Conservation (phyloP, 1,284 basidiomycete species). For the Heliocybe sulcata region DNA sequence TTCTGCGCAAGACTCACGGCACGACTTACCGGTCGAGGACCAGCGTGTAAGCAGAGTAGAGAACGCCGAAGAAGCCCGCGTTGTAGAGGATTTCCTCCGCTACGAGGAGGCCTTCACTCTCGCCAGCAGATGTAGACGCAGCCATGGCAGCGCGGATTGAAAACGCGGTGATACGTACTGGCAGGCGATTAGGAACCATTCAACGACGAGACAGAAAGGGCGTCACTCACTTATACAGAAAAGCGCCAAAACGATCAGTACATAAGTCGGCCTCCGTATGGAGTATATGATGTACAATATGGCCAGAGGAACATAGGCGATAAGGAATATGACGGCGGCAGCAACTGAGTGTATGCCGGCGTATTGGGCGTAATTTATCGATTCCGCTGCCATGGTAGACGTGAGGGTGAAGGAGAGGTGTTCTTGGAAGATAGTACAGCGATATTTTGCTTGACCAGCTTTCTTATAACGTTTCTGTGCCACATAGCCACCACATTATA, state of each 20-base stretch:
- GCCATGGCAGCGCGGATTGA: constrained; percentile 23
- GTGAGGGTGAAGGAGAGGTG: not conserved
- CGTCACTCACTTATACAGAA: constrained; percentile 37
- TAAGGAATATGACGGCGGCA: constrained; percentile 37
- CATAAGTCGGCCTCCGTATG: constrained; percentile 30
- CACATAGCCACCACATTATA: too few relatives aligned
- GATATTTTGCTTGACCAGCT: not conserved
- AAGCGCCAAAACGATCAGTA: constrained; percentile 31
- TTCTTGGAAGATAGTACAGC: not conserved
- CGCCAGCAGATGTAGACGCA: constrained; percentile 13
- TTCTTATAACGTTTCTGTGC: not conserved
- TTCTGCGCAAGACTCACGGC: constrained; percentile 23
- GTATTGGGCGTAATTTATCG: constrained; percentile 28
- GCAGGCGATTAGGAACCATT: not conserved
- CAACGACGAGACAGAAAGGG: not conserved
- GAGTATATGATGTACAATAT: constrained; percentile 28
- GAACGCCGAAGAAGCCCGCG: constrained; percentile 26
- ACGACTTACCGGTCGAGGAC: constrained; percentile 22
- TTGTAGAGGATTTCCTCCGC: constrained; percentile 23
- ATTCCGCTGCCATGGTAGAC: not conserved
- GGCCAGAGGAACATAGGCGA: constrained; percentile 33
- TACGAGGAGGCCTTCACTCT: constrained; percentile 17
- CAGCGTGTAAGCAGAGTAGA: constrained; percentile 26
- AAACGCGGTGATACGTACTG: constrained; percentile 24
- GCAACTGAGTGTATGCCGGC: constrained; percentile 35